Evolutionary conservation across 2,329 filamentous ascomycete genomes (phyloP).

Genomic region (Metarhizium robertsii): DNA sequence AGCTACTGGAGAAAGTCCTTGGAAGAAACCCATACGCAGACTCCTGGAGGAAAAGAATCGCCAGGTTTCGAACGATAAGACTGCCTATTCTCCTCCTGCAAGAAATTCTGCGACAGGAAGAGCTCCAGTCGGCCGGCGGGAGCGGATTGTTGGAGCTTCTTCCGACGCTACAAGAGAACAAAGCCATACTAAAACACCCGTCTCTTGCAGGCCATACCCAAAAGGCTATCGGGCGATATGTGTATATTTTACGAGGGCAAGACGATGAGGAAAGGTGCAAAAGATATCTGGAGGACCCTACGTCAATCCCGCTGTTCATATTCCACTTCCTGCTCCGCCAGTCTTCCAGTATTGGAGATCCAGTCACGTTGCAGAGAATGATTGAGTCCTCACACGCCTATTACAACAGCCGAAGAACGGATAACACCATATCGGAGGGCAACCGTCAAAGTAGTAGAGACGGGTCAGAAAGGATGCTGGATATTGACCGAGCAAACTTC

Average conservation of each 20-base stretch:
- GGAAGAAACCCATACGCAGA: conserved; percentile 4
- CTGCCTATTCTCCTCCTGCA: conserved; percentile 23
- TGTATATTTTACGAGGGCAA: conserved; percentile 19
- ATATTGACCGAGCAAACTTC: conserved; percentile 15
- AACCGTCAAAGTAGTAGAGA: neutral
- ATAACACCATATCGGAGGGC: neutral
- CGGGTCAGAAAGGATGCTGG: conserved; percentile 2
- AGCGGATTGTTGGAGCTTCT: conserved; percentile 15
- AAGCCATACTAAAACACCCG: conserved; percentile 11
- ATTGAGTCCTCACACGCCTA: conserved; percentile 16
- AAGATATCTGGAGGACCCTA: conserved; percentile 18
- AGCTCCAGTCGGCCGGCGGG: conserved; percentile 7
- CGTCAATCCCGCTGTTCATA: conserved; percentile 18
- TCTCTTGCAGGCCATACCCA: conserved; percentile 12
- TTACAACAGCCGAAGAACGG: neutral
- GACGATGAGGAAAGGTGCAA: conserved; percentile 22
- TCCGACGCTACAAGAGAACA: conserved; percentile 15
- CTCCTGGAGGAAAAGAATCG: conserved; percentile 12
- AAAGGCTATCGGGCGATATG: conserved; percentile 15
- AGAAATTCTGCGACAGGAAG: conserved; percentile 17
- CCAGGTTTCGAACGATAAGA: conserved; percentile 16
- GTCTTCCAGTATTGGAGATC: conserved; percentile 14
- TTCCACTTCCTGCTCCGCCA: conserved; percentile 21
- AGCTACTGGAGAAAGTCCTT: conserved; percentile 15
- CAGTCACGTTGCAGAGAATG: conserved; percentile 15